Evolutionary conservation across 495 filamentous ascomycete species (phyloP), one percentile per base, ranked within the genome.

Genomic region (Neurospora sp.): DNA sequence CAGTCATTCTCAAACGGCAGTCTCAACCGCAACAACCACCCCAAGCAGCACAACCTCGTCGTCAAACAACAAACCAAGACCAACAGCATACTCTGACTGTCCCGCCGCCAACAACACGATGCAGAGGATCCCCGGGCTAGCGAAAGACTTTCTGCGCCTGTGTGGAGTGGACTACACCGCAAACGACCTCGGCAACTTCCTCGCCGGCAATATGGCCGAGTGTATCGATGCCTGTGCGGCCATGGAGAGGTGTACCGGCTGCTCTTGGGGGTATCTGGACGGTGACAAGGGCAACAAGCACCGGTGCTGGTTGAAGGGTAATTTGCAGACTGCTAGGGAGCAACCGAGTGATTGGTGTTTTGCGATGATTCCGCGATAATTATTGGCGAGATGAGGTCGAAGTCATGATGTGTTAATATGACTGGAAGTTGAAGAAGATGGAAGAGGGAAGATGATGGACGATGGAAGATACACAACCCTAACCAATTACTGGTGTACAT

Each of bases 91-190:
- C 48, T 80, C 78, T 2, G 79, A 78, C 70, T 85, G 84, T 68
- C 82, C 82, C 1, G 77, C 74, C n/a, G 75, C 78, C n/a, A 86
- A 85, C 71, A 81, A 81, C 38, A 85, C 84, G 0, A 71, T 80
- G 3, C 85, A 84, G 70, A 59, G 76, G n/a, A 81, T 84, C 8
- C 82, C 83, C 1, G 79, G 79, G 22, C 82, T 83, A 8, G 75
- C 79, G 10, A 83, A 82, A 70, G 77, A 40, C 37, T 86, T 86
- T 78, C 70, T 82, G 42, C 84, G 80, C 37, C 68, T 83, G 38
- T 86, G 84, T 72, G 83, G 82, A 48, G 74, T 85, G 72, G 84
- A 86, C 72, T 84, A 83, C 70, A 78, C 78, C 74, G 81, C 84
- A 8, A 73, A 72, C 9, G 84, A 85, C 68, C 68, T 85, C 8